Conservation (phyloP, 2,329 filamentous ascomycete genomes). For the Aphanocladium album region DNA sequence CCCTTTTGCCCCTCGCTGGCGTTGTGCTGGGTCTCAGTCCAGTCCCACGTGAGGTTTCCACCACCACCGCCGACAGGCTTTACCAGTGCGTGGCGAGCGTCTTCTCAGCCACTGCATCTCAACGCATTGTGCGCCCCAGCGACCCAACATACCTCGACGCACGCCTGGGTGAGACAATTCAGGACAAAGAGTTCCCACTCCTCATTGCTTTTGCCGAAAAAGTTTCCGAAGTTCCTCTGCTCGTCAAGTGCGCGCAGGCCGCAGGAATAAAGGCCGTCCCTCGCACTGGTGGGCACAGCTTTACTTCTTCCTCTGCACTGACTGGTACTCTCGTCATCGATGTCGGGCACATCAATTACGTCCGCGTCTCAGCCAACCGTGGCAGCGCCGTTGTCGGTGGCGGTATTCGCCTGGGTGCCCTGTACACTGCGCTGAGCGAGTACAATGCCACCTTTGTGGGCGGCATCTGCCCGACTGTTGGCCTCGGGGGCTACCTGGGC, state of each 20-base stretch:
- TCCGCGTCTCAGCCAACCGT: constrained; percentile 12
- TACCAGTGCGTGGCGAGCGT: constrained; percentile 4
- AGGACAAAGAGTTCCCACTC: constrained; percentile 3
- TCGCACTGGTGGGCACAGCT: constrained; percentile 16
- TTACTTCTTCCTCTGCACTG: constrained; percentile 14
- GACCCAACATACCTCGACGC: constrained; percentile 3
- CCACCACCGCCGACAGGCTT: background rate
- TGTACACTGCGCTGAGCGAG: constrained; percentile 15
- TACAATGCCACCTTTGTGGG: constrained; percentile 14
- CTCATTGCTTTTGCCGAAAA: constrained; percentile 14
- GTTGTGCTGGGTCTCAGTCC: background rate
- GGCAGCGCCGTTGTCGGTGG: constrained; percentile 14
- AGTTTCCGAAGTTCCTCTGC: constrained; percentile 11
- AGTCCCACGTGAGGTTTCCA: background rate
- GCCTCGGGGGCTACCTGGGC: constrained; percentile 24
- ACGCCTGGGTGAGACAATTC: constrained; percentile 1
- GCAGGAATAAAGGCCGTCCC: constrained; percentile 15
- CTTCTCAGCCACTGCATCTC: constrained; percentile 1
- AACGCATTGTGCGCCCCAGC: constrained; percentile 4
- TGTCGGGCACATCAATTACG: constrained; percentile 17
- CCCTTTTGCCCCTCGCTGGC: background rate
- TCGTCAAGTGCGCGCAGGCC: constrained; percentile 14
- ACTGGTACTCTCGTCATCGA: constrained; percentile 16
- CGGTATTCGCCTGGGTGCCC: constrained; percentile 17
- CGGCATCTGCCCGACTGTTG: constrained; percentile 21